phyloP scores from a whole-genome alignment of 192 early-diverging fungal species.

The Backusella circina region DNA sequence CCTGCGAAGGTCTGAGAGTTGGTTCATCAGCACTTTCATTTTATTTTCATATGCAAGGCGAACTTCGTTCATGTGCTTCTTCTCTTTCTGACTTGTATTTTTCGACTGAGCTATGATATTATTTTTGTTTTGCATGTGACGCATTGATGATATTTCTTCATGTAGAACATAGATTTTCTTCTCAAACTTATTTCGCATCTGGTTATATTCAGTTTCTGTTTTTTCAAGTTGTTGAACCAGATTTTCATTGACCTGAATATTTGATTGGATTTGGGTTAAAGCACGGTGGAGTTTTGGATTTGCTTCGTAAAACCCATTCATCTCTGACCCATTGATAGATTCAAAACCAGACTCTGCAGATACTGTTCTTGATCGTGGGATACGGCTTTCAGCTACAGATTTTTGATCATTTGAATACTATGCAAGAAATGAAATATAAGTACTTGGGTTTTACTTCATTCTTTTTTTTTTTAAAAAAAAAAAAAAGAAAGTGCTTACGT shows the following conservation, averaged over 20 bases:
- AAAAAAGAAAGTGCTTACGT: not conserved
- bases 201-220: conserved; percentile 49
- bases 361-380: not conserved
- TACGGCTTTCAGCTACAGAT: no score
- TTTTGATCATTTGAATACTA: not conserved
- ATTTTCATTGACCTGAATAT: conserved; percentile 56
- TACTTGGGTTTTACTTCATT: not conserved
- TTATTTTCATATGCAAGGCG: conserved; percentile 52
- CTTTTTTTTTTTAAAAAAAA: not conserved
- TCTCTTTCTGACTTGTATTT: not conserved
- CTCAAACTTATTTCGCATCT: conserved; percentile 60
- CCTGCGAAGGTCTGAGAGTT: conserved; percentile 46
- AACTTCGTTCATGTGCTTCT: conserved; percentile 33
- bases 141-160: conserved; percentile 44
- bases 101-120: not conserved
- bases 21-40: conserved; percentile 49
- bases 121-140: conserved; percentile 41
- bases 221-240: conserved; percentile 51
- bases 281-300: conserved; percentile 31
- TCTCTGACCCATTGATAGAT: not conserved
- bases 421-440: not conserved
- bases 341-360: not conserved
- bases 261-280: conserved; percentile 52
- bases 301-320: not conserved
- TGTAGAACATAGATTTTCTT: conserved; percentile 58